These are phyloP conservation scores for Dactylonectria macrodidyma DNA, from an alignment of 2,329 filamentous ascomycete species.

Conservation along the genomic window DNA sequence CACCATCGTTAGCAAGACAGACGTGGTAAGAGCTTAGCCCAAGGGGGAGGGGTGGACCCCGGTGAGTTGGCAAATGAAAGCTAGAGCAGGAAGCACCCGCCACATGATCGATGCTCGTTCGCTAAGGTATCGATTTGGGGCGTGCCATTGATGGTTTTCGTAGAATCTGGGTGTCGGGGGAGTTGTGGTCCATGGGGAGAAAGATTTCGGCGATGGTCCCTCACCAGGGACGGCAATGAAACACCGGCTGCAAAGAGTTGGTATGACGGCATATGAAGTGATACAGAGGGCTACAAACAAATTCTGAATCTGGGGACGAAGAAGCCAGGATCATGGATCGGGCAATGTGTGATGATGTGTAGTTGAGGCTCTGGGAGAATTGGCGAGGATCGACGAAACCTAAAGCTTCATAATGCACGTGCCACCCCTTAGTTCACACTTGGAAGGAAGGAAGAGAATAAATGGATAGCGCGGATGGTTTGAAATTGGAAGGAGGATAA, in stretches of 20 bases:
- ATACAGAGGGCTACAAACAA: neutral
- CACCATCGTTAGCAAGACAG: neutral
- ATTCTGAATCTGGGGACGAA: neutral
- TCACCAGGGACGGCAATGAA: neutral
- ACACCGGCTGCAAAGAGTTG: neutral
- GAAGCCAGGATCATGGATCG: too few relatives aligned
- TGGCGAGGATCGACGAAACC: neutral
- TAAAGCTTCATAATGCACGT: constrained; percentile 1
- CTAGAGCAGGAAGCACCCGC: neutral
- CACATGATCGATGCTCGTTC: neutral
- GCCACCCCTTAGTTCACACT: neutral
- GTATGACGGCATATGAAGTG: neutral
- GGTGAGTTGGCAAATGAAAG: neutral
- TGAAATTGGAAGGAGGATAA: neutral
- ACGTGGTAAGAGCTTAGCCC: neutral
- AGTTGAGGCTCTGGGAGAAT: neutral
- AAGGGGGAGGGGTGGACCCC: neutral
- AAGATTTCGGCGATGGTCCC: neutral
- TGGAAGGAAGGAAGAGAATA: neutral
- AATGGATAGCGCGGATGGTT: neutral
- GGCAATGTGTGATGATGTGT: neutral
- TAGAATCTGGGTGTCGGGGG: neutral
- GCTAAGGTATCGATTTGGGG: neutral
- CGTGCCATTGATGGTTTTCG: neutral
- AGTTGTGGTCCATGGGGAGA: neutral